Evolutionary conservation across 345 rosid species (phyloP).

Genomic region (Tarenaya hassleriana): DNA sequence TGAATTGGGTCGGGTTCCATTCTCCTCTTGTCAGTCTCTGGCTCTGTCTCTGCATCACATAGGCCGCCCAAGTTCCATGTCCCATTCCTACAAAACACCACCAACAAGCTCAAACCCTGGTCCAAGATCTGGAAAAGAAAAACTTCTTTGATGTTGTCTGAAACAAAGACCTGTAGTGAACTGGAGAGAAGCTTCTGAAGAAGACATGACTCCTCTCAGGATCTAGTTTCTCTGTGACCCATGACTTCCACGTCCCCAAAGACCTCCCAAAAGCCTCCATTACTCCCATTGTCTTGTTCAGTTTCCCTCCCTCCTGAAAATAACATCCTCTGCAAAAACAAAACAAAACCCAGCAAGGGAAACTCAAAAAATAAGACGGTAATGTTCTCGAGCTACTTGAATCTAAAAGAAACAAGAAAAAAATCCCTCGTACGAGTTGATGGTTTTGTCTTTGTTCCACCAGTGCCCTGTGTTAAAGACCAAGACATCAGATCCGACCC

Average conservation of each 20-base stretch:
- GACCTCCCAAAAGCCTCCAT: constrained; percentile 65
- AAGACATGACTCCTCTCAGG: constrained; percentile 46
- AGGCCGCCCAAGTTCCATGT: constrained; percentile 69
- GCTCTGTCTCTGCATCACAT: constrained; percentile 56
- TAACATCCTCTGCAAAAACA: constrained; percentile 46
- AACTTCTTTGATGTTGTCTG: too few relatives aligned
- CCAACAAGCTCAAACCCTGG: background rate
- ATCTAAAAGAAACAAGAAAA: background rate
- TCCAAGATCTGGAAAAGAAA: too few relatives aligned
- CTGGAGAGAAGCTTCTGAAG: constrained; percentile 75
- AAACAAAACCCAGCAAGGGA: constrained; percentile 1
- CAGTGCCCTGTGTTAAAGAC: constrained; percentile 79
- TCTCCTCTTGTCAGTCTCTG: constrained; percentile 36
- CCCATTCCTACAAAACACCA: constrained; percentile 45
- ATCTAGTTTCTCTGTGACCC: constrained; percentile 46
- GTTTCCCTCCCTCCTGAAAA: constrained; percentile 57
- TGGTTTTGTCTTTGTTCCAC: constrained; percentile 76
- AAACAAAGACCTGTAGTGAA: constrained; percentile 59
- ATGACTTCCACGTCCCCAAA: constrained; percentile 57
- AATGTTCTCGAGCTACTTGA: too few relatives aligned
- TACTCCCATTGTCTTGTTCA: constrained; percentile 55
- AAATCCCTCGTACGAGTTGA: constrained; percentile 27
- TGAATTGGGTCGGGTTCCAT: constrained; percentile 45
- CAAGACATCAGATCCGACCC: constrained; percentile 67
- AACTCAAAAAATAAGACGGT: background rate